Evolutionary conservation across 129 eudicot genomes (phyloP), one percentile per base, ranked within the genome.

Genomic region (Chrysanthemum makinoi): DNA sequence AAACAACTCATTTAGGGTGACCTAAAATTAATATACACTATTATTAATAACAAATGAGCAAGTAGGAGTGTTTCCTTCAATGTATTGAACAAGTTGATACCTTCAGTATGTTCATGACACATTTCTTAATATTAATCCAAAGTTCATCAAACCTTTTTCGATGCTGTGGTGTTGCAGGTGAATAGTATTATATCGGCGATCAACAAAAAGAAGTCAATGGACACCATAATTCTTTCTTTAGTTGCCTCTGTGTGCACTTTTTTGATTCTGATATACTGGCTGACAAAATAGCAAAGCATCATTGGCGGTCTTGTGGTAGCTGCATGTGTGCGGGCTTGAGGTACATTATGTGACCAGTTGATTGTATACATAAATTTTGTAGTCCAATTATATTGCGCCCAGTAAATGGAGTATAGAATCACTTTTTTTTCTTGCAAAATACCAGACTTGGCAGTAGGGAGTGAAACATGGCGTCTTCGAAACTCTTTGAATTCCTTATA

Each of bases 141-240:
- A 61, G 33, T 30, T 28, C 6, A 13, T 61, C 44, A 24, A 67
- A 65, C 13, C 17, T 46, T 33, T 19, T 19, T 66, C 1, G 43
- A 2, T 15, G 16, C 6, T 12, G 55, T 57, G 52, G 70, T 74
- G 54, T 77, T 77, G 80, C 87, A 94, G 98, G 92, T 94, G 66
- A 89, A 87, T 75, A 84, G 87, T 71, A 87, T 89, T 61, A 90
- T 94, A 33, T 83, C 96, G 2, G 80, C 97, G 33, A 94, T 94
- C 84, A 94, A 94, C 86, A 94, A 85, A 89, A 95, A 88, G 81
- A 95, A 88, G 88, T 90, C 99, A 1, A 90, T 86, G 97, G 97
- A 95, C 80, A 86, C 97, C 30, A 86, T 90, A 77, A 86, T 95
- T 67, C 97, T 95, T 68, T 95, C 97, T 47, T 85, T 95, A 70